These are phyloP conservation scores for Cardiospermum halicacabum DNA, from an alignment of 345 rosid species.

Conservation along the genomic window DNA sequence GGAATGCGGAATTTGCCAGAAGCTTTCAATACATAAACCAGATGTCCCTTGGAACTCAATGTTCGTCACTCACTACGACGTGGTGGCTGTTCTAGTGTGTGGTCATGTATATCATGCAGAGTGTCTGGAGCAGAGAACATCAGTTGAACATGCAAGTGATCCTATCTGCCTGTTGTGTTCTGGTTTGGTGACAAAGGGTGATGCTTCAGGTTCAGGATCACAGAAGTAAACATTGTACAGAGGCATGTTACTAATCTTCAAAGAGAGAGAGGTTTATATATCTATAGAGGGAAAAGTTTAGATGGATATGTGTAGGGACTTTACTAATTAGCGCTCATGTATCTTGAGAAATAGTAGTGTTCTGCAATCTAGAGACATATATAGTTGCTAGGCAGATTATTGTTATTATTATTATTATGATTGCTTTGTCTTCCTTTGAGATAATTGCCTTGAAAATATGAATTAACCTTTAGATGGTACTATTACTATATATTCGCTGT, in stretches of 20 bases:
- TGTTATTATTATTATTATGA: neutral
- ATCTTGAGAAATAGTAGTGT: conserved; percentile 3
- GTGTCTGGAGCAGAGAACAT: conserved; percentile 52
- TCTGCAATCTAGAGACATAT: neutral
- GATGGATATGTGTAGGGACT: conserved; percentile 21
- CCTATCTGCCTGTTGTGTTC: conserved; percentile 51
- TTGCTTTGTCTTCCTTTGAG: too few relatives aligned
- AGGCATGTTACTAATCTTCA: conserved; percentile 16
- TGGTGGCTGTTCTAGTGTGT: conserved; percentile 58
- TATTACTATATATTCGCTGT: too few relatives aligned
- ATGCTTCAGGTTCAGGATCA: conserved; percentile 16
- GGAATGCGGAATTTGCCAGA: conserved; percentile 54
- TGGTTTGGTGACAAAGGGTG: conserved; percentile 19
- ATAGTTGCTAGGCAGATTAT: neutral
- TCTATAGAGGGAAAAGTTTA: conserved; percentile 13
- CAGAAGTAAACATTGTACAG: conserved; percentile 23
- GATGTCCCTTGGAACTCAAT: conserved; percentile 31
- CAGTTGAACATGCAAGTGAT: conserved; percentile 34
- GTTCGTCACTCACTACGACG: conserved; percentile 34
- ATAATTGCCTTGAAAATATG: neutral
- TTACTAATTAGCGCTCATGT: conserved; percentile 13
- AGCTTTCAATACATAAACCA: conserved; percentile 42
- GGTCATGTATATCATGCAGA: conserved; percentile 65
- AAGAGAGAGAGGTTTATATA: conserved; percentile 11
- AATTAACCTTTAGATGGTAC: neutral